Evolutionary conservation across 768 basidiomycete genomes (phyloP), one percentile per base, ranked within the genome.

Genomic region (Suillus sp.): DNA sequence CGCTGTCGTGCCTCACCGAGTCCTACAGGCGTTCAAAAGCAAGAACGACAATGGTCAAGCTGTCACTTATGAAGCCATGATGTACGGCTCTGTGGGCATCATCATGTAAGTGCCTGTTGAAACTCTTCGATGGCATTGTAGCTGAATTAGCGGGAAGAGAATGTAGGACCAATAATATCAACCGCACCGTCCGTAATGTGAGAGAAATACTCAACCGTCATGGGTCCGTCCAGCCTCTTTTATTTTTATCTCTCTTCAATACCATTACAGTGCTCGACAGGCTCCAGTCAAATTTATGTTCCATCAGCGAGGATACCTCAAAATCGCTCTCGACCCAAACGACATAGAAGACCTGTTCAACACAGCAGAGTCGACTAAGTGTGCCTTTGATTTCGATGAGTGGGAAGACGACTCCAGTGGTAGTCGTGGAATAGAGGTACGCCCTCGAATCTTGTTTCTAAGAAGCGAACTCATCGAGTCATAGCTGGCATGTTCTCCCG

Each of bases 261-360:
- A 14, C 40, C 55, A 62, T 27, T 27, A 27, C 67, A 90, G 89
- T 48, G 86, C 85, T 40, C 86, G 84, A 42, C 75, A 86, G 43
- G 78, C 89, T 2, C 83, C 88, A 0, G 88, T 90, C 30, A 83
- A 82, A 65, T 90, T 84, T 70, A 83, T 89, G 80, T 90, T 90
- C 68, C 75, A 79, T 62, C 79, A 83, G 34, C 77, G 79, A 69
- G 89, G 87, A 20, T 78, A 78, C 60, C 79, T 90, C 38, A 79
- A 76, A 61, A 78, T 86, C 20, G 68, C 78, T 18, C 63, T 83
- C 11, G 75, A 76, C 22, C 61, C 71, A 25, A 71, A 74, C 61
- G 73, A 74, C 27, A 73, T 77, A 64, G 64, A 73, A 30, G 50
- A 59, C 42, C 70, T 85, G 9, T 71, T 84, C 54, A 80, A 83